Base-by-base conservation (phyloP, 2,329 filamentous ascomycete genomes). In the Thyridium curvatum region DNA sequence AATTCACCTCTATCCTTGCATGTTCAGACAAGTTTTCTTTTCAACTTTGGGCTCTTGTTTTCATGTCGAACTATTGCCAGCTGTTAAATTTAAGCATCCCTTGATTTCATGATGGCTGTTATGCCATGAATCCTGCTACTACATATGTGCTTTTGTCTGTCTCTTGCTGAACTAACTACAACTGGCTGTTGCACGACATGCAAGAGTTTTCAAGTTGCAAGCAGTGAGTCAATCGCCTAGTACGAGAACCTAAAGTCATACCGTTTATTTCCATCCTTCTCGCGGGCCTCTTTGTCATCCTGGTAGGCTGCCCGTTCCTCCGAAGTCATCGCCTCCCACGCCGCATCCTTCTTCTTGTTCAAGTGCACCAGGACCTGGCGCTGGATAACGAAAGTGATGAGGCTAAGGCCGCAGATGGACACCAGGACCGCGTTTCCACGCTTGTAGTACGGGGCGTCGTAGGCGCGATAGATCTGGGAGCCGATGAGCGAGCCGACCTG, bases 401-500 rank as follows among this genome's bases (percentile, higher is more conserved):
- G 49, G 15, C 68, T 66, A 18, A 75, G 63, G 1, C 62, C 64
- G 3, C 69, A 59, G 35, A 81, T 63, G 2, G 62, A 69, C 17
- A 82, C 68, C 35, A 78, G 63, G 3, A 78, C 69, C 17, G 64
- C 72, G 56, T 81, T 81, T 8, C 77, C 77, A 4, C 51, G 65
- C 42, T 73, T 70, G 52, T 79, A 81, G 48, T 72, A 71, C 0
- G 76, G 75, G 6, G 64, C 62, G 40, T 80, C 77, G 40, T 68
- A 62, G 2, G 52, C 49, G 14, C 70, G 64, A 46, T 77, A 77
- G 41, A 76, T 71, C 46, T 77, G 64, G 32, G 52, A 58, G 12
- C 62, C 57, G 21, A 63, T 54, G 9, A 71, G 53, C 13, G 61
- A 64, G 29, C 66, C 68, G 15, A 70, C 51, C 42, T 71, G 68